Evolutionary conservation across 441 rosid species (phyloP).

Genomic region (Macaranga tanarius): DNA sequence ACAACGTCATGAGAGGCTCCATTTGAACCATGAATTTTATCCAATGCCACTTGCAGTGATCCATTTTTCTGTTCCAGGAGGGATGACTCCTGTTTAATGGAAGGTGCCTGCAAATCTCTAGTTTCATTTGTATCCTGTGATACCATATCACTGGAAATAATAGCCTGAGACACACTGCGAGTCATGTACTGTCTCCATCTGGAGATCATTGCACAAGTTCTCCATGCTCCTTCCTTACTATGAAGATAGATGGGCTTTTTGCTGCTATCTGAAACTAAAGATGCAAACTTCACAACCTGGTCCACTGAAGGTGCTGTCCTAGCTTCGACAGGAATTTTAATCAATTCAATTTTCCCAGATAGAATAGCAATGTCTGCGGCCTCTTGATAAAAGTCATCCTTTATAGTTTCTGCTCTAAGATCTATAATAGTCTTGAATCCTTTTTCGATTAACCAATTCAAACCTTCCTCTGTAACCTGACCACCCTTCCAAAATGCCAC

Average conservation of each 20-base stretch:
- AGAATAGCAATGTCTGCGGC: constrained; percentile 61
- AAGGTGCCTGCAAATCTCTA: constrained; percentile 28
- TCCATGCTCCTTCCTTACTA: constrained; percentile 91
- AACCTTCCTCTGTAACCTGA: constrained; percentile 86
- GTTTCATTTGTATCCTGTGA: constrained; percentile 33
- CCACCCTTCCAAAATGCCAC: constrained; percentile 90
- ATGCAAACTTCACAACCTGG: constrained; percentile 92
- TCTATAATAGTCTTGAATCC: constrained; percentile 87
- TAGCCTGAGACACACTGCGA: constrained; percentile 40
- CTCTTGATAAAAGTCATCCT: constrained; percentile 77
- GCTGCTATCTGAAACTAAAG: constrained; percentile 64
- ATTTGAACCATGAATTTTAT: constrained; percentile 35
- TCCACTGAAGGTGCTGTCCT: constrained; percentile 83
- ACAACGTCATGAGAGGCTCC: constrained; percentile 32
- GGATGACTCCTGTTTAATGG: constrained; percentile 23
- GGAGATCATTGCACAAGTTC: constrained; percentile 88
- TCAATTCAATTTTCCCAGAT: constrained; percentile 57
- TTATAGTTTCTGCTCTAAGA: constrained; percentile 75
- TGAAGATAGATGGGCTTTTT: constrained; percentile 87
- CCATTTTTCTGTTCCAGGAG: constrained; percentile 30
- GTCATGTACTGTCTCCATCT: constrained; percentile 92
- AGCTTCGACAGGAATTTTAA: constrained; percentile 77
- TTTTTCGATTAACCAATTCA: constrained; percentile 73
- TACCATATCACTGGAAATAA: constrained; percentile 22
- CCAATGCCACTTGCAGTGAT: constrained; percentile 26